Evolutionary conservation across 2,329 filamentous ascomycete species (phyloP).

Genomic region (Paraphoma chrysanthemicola): DNA sequence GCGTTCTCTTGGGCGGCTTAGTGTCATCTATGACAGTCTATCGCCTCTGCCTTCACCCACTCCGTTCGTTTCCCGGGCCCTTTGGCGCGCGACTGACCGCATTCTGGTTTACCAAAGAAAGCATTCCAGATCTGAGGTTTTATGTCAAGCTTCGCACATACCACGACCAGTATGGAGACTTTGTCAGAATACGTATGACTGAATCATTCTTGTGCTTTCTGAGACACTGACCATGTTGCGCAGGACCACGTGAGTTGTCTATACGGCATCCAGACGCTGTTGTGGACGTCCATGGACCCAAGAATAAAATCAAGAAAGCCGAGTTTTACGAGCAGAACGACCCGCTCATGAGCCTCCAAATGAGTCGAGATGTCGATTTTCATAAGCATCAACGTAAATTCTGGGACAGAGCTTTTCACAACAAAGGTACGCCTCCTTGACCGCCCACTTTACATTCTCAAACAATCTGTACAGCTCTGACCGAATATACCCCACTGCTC

Average conservation of each 20-base stretch:
- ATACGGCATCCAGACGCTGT: constrained; percentile 29
- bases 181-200: constrained; percentile 26
- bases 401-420: constrained; percentile 38
- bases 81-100: constrained; percentile 17
- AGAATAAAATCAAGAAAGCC: constrained; percentile 27
- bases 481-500: not conserved
- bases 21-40: constrained; percentile 12
- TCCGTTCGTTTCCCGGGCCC: constrained; percentile 15
- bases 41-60: constrained; percentile 15
- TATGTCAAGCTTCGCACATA: constrained; percentile 17
- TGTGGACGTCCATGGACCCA: constrained; percentile 22
- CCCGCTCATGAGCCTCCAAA: constrained; percentile 24
- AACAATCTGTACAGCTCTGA: not conserved
- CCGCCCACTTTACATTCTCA: not conserved
- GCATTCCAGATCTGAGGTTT: constrained; percentile 14
- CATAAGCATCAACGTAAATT: constrained; percentile 30
- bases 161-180: constrained; percentile 23
- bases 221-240: not conserved
- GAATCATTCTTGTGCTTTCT: not conserved
- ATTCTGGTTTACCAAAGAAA: constrained; percentile 20
- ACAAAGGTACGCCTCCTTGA: constrained; percentile 13
- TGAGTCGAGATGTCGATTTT: constrained; percentile 25
- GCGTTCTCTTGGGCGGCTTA: not conserved
- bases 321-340: constrained; percentile 31
- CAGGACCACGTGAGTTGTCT: constrained; percentile 30